phyloP scores from a whole-genome alignment of 2,329 filamentous ascomycete species.

The Beauveria sp. region DNA sequence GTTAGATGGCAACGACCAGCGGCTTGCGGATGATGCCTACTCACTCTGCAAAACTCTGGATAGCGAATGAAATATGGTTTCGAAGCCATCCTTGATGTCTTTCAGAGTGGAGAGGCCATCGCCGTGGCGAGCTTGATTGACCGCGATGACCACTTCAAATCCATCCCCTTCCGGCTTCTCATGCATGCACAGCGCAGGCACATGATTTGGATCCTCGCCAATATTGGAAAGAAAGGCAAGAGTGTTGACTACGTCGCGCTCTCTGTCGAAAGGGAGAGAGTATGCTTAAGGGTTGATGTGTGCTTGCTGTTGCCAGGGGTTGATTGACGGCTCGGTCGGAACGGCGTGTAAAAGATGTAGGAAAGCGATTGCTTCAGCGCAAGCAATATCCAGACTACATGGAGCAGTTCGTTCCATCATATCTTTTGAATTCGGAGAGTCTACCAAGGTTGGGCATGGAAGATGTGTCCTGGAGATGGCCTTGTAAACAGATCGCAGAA shows the following conservation, averaged over 20 bases:
- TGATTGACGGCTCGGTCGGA: background rate
- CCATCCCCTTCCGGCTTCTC: no score
- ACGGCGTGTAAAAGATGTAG: background rate
- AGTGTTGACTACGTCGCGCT: background rate
- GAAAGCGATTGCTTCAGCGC: background rate
- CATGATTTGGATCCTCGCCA: background rate
- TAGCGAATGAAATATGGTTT: conserved; percentile 15
- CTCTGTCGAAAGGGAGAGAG: background rate
- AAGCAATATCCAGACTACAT: background rate
- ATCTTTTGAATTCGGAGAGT: background rate
- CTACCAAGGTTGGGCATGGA: background rate
- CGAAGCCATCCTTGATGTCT: conserved; percentile 5
- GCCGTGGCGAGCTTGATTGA: no score
- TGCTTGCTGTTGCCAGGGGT: background rate
- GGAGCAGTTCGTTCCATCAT: background rate
- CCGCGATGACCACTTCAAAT: no score
- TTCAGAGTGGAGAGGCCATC: background rate
- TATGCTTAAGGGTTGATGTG: background rate
- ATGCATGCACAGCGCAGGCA: no score
- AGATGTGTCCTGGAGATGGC: background rate
- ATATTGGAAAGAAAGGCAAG: background rate
- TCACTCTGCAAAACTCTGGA: conserved; percentile 6
- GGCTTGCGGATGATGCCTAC: background rate
- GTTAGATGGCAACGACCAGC: background rate
- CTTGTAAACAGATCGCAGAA: background rate